Base-by-base conservation (phyloP, 192 early-diverging fungal species). In the Podochytrium sp. region DNA sequence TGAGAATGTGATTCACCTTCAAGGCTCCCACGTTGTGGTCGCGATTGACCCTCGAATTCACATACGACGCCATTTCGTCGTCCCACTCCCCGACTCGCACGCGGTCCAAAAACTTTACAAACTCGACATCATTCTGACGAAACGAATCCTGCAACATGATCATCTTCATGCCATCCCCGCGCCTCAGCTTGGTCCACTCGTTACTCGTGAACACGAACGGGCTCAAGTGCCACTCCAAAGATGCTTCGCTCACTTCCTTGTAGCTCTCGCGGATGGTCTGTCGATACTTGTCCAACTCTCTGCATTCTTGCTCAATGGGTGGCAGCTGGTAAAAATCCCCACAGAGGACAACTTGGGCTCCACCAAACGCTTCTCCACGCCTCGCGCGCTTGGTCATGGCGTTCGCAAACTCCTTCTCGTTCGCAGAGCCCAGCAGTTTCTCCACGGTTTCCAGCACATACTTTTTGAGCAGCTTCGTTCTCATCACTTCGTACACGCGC, bases 241-340 rank as follows among this genome's bases (percentile, higher is more conserved):
- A 7, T 27, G 16, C 23, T 27, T 37, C 55, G 10, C 16, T 30
- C 16, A 38, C 12, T 20, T 47, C 43, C 43, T 16, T 20, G 23
- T 47, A 71, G 6, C 14, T 14, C 2, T 58, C 6, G 7, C 34
- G n/a, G 25, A 57, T 32, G 1, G 18, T 3, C 20, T 71, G 7
- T 7, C 69, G 52, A 33, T 59, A 60, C 30, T 52, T 64, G 18
- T 39, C 25, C 58, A 66, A 37, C 29, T 30, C 71, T 14, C 65
- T 61, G 6, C 29, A 30, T 34, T 66, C 56, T 6, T 39, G 23
- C 47, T 62, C 60, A 30, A 86, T 74, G 7, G 85, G 85, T 6
- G 85, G 85, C 3, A 86, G 69, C 63, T 87, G 85, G 34, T 65
- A 76, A 49, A 87, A 87, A 65, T 87, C 85, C 2, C 85, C 85